Base-by-base conservation (phyloP, 176 grass and related monocot genomes). In the Saccharum spontaneum region DNA sequence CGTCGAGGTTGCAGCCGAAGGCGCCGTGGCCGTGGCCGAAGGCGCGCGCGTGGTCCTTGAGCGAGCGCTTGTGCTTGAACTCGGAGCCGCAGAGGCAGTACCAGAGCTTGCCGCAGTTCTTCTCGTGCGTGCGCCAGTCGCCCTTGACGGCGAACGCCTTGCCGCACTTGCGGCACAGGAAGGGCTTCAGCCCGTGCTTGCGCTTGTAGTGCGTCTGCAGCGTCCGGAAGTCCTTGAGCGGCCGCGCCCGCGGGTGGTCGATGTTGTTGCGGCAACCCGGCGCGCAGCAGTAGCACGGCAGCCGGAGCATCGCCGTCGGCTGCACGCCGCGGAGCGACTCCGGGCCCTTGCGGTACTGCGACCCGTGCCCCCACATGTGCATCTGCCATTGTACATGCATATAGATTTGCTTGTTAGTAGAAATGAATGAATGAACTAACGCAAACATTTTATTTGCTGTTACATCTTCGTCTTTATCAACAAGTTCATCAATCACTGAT, bases 291-390 rank as follows among this genome's bases (percentile, higher is more conserved):
- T 98, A 98, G 66, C 96, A 98, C 28, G 96, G 96, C 37, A 98
- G 89, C 24, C 96, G 85, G 37, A 98, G 88, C 96, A 98, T 98
- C 85, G 96, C 96, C 45, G 96, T 98, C 75, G 96, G 96, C 79
- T 98, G 96, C 73, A 98, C 90, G 41, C 96, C 96, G 31, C 96
- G 90, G n/a, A 98, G 83, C 4, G 96, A 98, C 86, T 98, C 96
- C 0, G 96, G 96, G 0, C 96, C 96, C 80, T 92, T 95, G 82
- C 96, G 83, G 80, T 98, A 98, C 82, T 98, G 96, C 17, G 96
- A 98, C 63, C 96, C 96, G 67, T 98, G 96, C 12, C 96, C 96
- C 96, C 96, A 98, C 96, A 98, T 98, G 36, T 98, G 96, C 93
- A 98, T 98, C 96, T 98, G 83, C 75, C 65, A 87, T 5, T 4